Evolutionary conservation across 495 filamentous ascomycete genomes (phyloP).

Genomic region (Astrothelium subdiscretum): DNA sequence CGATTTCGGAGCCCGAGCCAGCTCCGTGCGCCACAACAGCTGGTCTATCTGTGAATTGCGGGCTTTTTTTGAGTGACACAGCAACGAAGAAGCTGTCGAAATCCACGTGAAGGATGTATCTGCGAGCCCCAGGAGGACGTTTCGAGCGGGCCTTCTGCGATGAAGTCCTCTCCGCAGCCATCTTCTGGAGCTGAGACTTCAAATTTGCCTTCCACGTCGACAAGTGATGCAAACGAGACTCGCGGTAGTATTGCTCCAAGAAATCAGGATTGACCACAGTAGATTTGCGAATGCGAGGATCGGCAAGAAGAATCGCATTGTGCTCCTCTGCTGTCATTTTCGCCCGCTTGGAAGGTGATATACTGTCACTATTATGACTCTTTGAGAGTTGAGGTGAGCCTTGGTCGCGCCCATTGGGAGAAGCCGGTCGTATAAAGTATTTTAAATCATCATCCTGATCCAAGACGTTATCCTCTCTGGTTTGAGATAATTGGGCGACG

Average conservation of each 20-base stretch:
- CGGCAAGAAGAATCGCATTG: constrained; percentile 67
- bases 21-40: constrained; percentile 80
- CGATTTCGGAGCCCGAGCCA: constrained; percentile 83
- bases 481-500: background rate
- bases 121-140: constrained; percentile 45
- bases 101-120: constrained; percentile 93
- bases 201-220: constrained; percentile 93
- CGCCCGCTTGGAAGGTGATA: constrained; percentile 18
- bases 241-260: constrained; percentile 82
- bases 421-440: background rate
- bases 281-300: constrained; percentile 72
- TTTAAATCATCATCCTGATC: constrained; percentile 1
- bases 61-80: constrained; percentile 68
- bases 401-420: background rate
- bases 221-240: constrained; percentile 87
- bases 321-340: constrained; percentile 79
- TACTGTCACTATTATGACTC: background rate
- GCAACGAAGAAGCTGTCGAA: constrained; percentile 98
- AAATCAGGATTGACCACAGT: constrained; percentile 86
- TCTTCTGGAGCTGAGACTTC: constrained; percentile 70
- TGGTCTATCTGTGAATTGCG: constrained; percentile 68
- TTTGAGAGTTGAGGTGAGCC: background rate
- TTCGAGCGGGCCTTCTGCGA: constrained; percentile 41
- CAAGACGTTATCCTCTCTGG: background rate
- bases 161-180: constrained; percentile 55